Percentiles rank a stretch among this genome's conserved stretches.
Conservation (phyloP, 768 basidiomycete species). For the Clitopilus passeckerianus region DNA sequence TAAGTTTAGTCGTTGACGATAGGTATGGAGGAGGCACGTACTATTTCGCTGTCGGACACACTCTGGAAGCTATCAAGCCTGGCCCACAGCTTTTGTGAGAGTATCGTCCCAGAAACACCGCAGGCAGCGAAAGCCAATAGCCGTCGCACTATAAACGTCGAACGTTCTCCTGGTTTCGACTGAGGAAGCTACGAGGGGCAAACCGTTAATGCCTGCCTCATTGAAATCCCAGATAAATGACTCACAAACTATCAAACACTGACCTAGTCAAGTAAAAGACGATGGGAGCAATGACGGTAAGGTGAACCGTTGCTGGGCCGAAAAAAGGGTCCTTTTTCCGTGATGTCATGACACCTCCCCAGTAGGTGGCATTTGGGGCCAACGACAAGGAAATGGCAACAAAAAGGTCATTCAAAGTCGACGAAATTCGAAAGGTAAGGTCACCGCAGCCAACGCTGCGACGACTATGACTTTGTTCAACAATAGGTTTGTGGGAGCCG, state of each 20-base stretch:
- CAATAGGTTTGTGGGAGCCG: constrained; percentile 46
- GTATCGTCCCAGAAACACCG: constrained; percentile 15
- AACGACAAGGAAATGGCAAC: constrained; percentile 36
- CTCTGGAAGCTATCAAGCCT: constrained; percentile 16
- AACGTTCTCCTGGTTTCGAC: not conserved
- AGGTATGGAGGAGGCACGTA: constrained; percentile 14
- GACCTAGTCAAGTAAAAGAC: constrained; percentile 45
- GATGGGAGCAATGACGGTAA: constrained; percentile 50
- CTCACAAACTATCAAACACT: constrained; percentile 27
- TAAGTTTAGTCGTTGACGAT: not conserved
- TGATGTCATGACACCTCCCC: constrained; percentile 55
- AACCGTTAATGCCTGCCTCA: not conserved
- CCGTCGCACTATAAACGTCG: not conserved
- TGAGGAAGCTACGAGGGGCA: not conserved
- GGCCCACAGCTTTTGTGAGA: constrained; percentile 27
- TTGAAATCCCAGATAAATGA: not conserved
- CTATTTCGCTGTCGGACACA: constrained; percentile 36
- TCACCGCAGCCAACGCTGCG: constrained; percentile 30
- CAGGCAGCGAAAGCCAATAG: constrained; percentile 11
- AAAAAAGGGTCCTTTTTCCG: constrained; percentile 44
- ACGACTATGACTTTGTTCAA: constrained; percentile 32
- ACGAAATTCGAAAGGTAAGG: constrained; percentile 25
- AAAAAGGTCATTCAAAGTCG: constrained; percentile 23
- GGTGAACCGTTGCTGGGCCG: constrained; percentile 60
- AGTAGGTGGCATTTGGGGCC: constrained; percentile 64